phyloP scores from a whole-genome alignment of 177 flowering plant species.

The Vitis hybrid region DNA sequence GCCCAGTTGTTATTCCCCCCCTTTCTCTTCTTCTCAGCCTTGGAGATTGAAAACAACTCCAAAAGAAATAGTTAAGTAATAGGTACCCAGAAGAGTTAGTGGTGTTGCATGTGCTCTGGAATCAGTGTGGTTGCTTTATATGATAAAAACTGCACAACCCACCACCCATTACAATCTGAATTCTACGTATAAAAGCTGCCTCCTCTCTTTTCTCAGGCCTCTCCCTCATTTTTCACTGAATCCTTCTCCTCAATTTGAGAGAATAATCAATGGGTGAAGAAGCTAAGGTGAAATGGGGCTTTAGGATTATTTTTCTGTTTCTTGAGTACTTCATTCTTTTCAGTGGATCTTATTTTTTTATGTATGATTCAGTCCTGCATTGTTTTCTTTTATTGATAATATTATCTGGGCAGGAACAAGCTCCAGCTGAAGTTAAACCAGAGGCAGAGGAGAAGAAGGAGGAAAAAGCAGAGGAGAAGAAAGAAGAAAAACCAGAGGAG shows the following conservation, averaged over 20 bases:
- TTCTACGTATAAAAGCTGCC: slow-evolving; percentile 6
- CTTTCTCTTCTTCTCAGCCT: slow-evolving; percentile 9
- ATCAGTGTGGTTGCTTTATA: slow-evolving; percentile 33
- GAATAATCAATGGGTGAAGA: slow-evolving; percentile 60
- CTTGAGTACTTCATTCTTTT: too few species aligned
- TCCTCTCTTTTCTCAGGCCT: slow-evolving; percentile 10
- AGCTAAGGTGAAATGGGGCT: slow-evolving; percentile 40
- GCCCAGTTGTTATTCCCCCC: slow-evolving; percentile 15
- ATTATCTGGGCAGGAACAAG: slow-evolving; percentile 41
- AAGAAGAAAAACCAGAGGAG: slow-evolving; percentile 20
- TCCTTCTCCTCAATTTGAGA: neutral
- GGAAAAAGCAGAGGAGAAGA: slow-evolving; percentile 25
- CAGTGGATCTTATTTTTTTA: neutral
- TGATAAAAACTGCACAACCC: slow-evolving; percentile 12
- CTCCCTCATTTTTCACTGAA: slow-evolving; percentile 3
- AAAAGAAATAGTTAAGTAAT: slow-evolving; percentile 19
- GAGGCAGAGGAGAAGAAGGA: slow-evolving; percentile 40
- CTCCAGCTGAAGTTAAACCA: slow-evolving; percentile 33
- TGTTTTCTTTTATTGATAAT: neutral
- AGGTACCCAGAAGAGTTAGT: slow-evolving; percentile 22
- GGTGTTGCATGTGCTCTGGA: slow-evolving; percentile 61
- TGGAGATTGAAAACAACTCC: slow-evolving; percentile 19
- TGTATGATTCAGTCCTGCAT: neutral
- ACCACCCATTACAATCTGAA: slow-evolving; percentile 21
- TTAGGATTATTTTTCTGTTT: neutral